Base-by-base conservation (phyloP, 768 basidiomycete species). In the Lyophyllum decastes region DNA sequence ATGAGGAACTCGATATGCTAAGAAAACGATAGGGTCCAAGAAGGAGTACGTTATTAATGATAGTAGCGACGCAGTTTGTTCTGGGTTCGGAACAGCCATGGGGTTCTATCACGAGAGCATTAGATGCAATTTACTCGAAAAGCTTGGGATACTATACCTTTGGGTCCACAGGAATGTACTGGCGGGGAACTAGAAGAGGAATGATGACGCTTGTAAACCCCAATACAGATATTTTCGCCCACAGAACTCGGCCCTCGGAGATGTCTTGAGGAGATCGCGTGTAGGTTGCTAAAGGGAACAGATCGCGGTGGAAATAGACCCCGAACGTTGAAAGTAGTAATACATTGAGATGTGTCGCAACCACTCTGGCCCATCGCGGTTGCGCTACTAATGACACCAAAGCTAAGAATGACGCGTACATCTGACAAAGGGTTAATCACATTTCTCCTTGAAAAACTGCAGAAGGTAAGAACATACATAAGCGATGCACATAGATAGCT, bases 231-330 rank as follows among this genome's bases (percentile, higher is more conserved):
- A 86, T 55, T 65, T 86, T 81, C 3, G 71, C 68, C 87, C 87
- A 89, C 19, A 87, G 67, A 33, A 83, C 56, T 49, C 67, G 57
- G 7, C 83, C 80, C 61, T 82, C 82, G 1, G 66, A 64, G 1
- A 66, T 62, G 61, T 90, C 88, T n/a, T 72, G 58, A 7, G 86
- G 84, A 14, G 54, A 34, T 22, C 77, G 70, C n/a, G 73, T 76
- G 68, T 75, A 87, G 0, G 85, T 88, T 16, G 77, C 70, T 9
- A 88, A 64, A 12, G 88, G 88, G 67, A 77, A 86, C 7, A 89
- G 49, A 63, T 84, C 81, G n/a, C 87, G 79, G 63, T 85, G 86
- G 33, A 72, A 70, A 62, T 79, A 88, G 8, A 85, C 74, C 10
- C 62, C 61, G 65, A 83, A 82, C 4, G 73, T 73, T 25, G 73